Evolutionary conservation across 805 yeast genomes (phyloP).

Genomic region (Starmera amethionina): DNA sequence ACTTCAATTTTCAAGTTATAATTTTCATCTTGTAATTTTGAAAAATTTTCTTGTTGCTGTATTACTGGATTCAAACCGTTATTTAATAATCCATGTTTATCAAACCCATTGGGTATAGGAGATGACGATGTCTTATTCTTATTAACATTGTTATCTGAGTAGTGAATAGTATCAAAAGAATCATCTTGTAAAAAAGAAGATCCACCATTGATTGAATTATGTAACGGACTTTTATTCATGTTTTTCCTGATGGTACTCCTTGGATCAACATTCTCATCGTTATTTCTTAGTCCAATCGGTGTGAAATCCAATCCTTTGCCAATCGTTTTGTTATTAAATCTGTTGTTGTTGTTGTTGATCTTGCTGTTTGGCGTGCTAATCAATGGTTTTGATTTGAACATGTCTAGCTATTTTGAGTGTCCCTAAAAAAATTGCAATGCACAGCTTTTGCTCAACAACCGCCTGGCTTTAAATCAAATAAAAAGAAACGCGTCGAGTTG

Average conservation of each 20-base stretch:
- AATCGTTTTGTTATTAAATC: background rate
- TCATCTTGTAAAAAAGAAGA: slow-evolving; percentile 18
- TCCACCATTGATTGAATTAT: slow-evolving; percentile 12
- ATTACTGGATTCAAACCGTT: slow-evolving; percentile 21
- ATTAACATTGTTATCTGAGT: slow-evolving; percentile 4
- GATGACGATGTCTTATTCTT: slow-evolving; percentile 7
- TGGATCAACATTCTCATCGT: slow-evolving; percentile 1
- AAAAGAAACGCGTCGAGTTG: background rate
- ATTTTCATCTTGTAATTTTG: slow-evolving; percentile 30
- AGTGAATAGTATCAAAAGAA: slow-evolving; percentile 12
- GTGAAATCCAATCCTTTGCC: slow-evolving; percentile 7
- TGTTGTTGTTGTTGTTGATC: slow-evolving; percentile 3
- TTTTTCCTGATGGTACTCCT: background rate
- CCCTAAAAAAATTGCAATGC: background rate
- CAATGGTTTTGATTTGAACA: slow-evolving; percentile 8
- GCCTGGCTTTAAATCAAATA: background rate
- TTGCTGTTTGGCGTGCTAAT: slow-evolving; percentile 6
- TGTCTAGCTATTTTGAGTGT: background rate
- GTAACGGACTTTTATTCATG: background rate
- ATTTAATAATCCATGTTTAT: slow-evolving; percentile 11
- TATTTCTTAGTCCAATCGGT: slow-evolving; percentile 4
- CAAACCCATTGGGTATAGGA: slow-evolving; percentile 9
- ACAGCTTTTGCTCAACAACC: background rate
- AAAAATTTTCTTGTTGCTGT: slow-evolving; percentile 19
- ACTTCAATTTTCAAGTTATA: slow-evolving; percentile 34